Evolutionary conservation across 108 stramenopile genomes (phyloP).

Genomic region (Pseudonitzschia pungens): DNA sequence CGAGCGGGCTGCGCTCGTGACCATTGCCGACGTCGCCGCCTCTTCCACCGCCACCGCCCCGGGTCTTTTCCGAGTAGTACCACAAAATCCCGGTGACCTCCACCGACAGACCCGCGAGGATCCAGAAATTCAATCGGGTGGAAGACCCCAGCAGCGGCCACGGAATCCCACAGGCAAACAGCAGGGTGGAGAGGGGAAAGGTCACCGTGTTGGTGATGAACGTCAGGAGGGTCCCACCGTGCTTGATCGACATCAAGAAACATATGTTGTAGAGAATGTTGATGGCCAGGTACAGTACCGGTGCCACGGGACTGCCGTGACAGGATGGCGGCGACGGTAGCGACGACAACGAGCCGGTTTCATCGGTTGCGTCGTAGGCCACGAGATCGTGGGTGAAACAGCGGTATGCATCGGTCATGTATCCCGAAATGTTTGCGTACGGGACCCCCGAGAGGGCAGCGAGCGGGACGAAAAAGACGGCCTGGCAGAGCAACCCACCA

Average conservation of each 20-base stretch:
- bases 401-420: conserved; percentile 2
- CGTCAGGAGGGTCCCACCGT: conserved; percentile 18
- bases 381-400: background rate
- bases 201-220: conserved; percentile 25
- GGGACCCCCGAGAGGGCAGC: conserved; percentile 12
- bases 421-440: background rate
- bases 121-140: conserved; percentile 8
- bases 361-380: background rate
- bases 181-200: conserved; percentile 17
- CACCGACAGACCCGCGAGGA: conserved; percentile 8
- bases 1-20: no score
- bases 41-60: no score
- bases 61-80: conserved; percentile 11
- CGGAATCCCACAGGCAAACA: conserved; percentile 13
- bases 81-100: conserved; percentile 12
- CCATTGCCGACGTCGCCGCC: no score
- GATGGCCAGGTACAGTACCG: conserved; percentile 12
- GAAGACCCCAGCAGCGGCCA: conserved; percentile 21
- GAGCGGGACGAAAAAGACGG: conserved; percentile 11
- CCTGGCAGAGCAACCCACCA: conserved; percentile 1
- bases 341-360: no score
- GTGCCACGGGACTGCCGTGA: conserved; percentile 7
- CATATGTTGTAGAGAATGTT: conserved; percentile 21
- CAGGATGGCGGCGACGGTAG: no score
- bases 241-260: conserved; percentile 17